Base-by-base conservation (phyloP, 371 early-diverging fungal genomes). In the Rhizopus arrhizus region DNA sequence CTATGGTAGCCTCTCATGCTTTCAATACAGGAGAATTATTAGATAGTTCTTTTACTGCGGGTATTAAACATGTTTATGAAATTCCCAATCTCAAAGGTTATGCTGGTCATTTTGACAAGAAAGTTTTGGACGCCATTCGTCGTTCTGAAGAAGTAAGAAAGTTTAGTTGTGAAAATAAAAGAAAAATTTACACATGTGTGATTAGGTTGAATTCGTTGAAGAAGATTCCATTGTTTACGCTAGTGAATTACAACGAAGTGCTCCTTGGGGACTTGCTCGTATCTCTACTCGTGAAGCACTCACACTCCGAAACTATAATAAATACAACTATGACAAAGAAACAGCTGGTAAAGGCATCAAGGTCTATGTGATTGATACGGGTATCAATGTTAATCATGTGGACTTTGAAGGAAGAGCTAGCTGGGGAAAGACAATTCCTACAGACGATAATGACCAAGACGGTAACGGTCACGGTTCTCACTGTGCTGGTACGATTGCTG, bases 401-500 rank as follows among this genome's bases (percentile, higher is more conserved):
- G 91, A 93, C 46, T 86, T 93, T 61, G 80, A 74, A 33, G 88
- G 86, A 31, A 77, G 90, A 56, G 93, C 91, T 16, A 48, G 38
- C 10, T 82, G 77, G 78, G 90, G 82, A 33, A 71, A 67, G 29
- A 85, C 75, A 52, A 78, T 78, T 33, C 63, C 81, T 38, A 56
- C 73, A 13, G 66, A 67, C 15, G 76, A 73, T 46, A 69, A 66
- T 13, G 70, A 87, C 58, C 65, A 56, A 40, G 89, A 89, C 64
- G 67, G 74, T 5, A 78, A 85, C 58, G 89, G 89, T 11, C 87
- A 88, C 54, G 94, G 93, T 52, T 89, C 91, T 49, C 99, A 99
- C 78, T 93, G 92, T 57, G 94, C 96, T 15, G 99, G 97, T 66
- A 95, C 95, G 2, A 90, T 97, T 70, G 96, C 85, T 41, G 94